phyloP scores from a whole-genome alignment of 1,284 basidiomycete genomes.

The Kalmanozyma brasiliensis region DNA sequence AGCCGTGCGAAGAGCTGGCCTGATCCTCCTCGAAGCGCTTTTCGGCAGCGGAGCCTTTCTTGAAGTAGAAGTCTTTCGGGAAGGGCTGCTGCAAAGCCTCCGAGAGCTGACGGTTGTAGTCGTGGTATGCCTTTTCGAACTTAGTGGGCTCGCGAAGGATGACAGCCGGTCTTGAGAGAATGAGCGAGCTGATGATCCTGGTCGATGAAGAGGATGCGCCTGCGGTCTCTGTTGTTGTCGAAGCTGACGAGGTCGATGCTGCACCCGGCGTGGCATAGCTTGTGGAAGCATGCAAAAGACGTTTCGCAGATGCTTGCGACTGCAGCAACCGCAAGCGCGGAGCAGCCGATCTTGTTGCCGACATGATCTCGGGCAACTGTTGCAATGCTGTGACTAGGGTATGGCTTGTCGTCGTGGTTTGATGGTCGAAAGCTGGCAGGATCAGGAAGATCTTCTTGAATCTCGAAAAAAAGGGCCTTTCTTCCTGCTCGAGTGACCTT shows the following conservation, averaged over 20 bases:
- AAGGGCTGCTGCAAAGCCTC: conserved; percentile 89
- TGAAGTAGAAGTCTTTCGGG: conserved; percentile 92
- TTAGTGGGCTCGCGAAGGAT: conserved; percentile 80
- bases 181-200: conserved; percentile 71
- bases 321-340: conserved; percentile 29
- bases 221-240: too few relatives aligned
- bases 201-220: conserved; percentile 19
- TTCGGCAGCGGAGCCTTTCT: conserved; percentile 86
- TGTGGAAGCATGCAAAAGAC: conserved; percentile 28
- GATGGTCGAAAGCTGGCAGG: neutral
- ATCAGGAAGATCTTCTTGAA: conserved; percentile 2
- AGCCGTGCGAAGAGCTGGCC: conserved; percentile 32
- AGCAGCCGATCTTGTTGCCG: conserved; percentile 30
- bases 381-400: neutral
- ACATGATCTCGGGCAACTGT: too few relatives aligned
- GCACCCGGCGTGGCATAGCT: conserved; percentile 14
- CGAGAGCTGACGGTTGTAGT: conserved; percentile 84
- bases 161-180: conserved; percentile 85
- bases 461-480: conserved; percentile 7
- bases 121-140: conserved; percentile 86
- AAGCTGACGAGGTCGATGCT: conserved; percentile 15
- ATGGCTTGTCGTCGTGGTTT: neutral
- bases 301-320: conserved; percentile 13
- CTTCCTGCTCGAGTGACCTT: conserved; percentile 9
- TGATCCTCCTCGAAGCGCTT: conserved; percentile 76